Conservation (phyloP, 1,284 basidiomycete species). For the Sporisorium sorghi region DNA sequence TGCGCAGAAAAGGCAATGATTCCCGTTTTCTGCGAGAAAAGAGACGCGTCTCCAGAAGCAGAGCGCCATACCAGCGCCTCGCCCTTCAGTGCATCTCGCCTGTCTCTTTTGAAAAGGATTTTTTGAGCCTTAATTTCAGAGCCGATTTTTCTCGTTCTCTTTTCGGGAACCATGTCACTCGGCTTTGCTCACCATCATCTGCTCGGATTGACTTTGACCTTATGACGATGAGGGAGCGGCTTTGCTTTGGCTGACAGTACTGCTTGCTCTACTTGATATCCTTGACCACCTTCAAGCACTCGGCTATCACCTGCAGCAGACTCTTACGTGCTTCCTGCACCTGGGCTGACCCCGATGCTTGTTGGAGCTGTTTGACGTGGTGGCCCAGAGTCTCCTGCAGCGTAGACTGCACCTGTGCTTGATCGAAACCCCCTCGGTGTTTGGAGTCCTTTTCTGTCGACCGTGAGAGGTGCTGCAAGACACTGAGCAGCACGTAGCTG, state of each 20-base stretch:
- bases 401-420: conserved; percentile 9
- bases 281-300: conserved; percentile 29
- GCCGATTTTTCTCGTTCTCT: neutral
- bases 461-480: conserved; percentile 18
- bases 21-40: conserved; percentile 1
- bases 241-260: neutral
- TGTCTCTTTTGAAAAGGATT: neutral
- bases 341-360: conserved; percentile 9
- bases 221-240: neutral
- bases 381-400: conserved; percentile 21
- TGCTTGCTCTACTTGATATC: neutral
- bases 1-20: conserved; percentile 14
- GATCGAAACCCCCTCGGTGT: conserved; percentile 11
- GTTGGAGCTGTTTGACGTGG: conserved; percentile 24
- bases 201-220: neutral
- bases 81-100: too few relatives aligned
- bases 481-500: conserved; percentile 34
- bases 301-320: conserved; percentile 31
- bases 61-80: too few relatives aligned
- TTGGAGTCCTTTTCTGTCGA: neutral
- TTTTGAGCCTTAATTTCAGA: conserved; percentile 6
- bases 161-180: too few relatives aligned
- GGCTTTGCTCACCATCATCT: neutral
- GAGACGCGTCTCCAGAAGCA: conserved; percentile 3
- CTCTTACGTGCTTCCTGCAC: conserved; percentile 32